Conservation (phyloP, 2,329 filamentous ascomycete genomes). For the Dendryphion nanum region DNA sequence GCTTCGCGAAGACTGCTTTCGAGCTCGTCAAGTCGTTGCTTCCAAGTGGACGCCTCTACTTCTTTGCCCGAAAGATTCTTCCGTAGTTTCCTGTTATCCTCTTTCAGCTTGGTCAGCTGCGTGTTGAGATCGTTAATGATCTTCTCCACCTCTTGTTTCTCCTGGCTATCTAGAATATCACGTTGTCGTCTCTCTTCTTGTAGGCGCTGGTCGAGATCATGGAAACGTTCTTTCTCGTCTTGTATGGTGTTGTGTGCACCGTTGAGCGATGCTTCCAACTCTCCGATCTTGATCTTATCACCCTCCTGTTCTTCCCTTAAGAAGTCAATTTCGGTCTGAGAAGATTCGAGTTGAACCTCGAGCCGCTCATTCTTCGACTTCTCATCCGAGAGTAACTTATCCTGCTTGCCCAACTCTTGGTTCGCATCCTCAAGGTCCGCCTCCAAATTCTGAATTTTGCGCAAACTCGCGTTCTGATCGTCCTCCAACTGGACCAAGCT, state of each 20-base stretch:
- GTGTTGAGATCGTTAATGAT: slow-evolving; percentile 89
- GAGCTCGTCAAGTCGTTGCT: slow-evolving; percentile 83
- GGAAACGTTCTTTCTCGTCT: slow-evolving; percentile 73
- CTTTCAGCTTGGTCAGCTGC: slow-evolving; percentile 77
- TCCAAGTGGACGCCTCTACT: slow-evolving; percentile 86
- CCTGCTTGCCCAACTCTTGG: slow-evolving; percentile 80
- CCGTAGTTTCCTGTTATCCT: slow-evolving; percentile 77
- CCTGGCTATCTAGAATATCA: slow-evolving; percentile 79
- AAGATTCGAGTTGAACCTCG: slow-evolving; percentile 87
- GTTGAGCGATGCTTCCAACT: slow-evolving; percentile 80
- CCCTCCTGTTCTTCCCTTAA: slow-evolving; percentile 93
- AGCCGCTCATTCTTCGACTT: slow-evolving; percentile 86
- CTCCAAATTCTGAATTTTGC: slow-evolving; percentile 79
- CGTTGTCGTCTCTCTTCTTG: slow-evolving; percentile 79
- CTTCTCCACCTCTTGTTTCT: slow-evolving; percentile 94
- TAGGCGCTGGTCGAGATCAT: slow-evolving; percentile 61
- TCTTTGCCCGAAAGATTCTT: slow-evolving; percentile 82
- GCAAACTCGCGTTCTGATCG: slow-evolving; percentile 75
- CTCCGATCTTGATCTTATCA: slow-evolving; percentile 97
- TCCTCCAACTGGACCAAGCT: slow-evolving; percentile 85
- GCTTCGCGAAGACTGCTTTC: slow-evolving; percentile 86
- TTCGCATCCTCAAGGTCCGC: slow-evolving; percentile 80
- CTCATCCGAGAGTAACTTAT: slow-evolving; percentile 78
- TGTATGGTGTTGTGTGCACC: slow-evolving; percentile 75
- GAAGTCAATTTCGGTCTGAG: slow-evolving; percentile 91